A percentile compares a stretch with the other conserved stretches of the same genome.
Evolutionary conservation across 306 rosid genomes (phyloP).

Genomic region (Adenanthera pavonina): DNA sequence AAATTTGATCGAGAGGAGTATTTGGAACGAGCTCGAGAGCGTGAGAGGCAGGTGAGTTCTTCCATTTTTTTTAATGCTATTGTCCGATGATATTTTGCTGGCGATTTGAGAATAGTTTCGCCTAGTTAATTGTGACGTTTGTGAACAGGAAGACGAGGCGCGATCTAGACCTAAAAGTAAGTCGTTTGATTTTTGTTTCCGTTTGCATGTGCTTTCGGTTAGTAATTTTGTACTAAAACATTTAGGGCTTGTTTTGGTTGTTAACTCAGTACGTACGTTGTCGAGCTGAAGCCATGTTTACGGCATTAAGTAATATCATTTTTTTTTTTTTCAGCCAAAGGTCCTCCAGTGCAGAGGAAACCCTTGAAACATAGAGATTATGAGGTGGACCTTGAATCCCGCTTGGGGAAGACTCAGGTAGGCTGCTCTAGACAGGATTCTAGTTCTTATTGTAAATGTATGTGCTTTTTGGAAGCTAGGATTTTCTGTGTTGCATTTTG

Average conservation of each 20-base stretch:
- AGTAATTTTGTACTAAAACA: neutral
- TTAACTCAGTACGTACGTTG: neutral
- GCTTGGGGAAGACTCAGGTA: conserved; percentile 96
- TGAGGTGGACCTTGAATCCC: conserved; percentile 94
- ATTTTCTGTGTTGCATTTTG: neutral
- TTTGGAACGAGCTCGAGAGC: conserved; percentile 92
- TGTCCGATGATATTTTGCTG: neutral
- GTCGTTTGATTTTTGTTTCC: conserved; percentile 3
- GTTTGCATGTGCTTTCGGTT: neutral
- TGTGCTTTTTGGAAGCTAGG: neutral
- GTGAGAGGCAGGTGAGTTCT: conserved; percentile 73
- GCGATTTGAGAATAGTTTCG: neutral
- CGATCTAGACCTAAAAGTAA: conserved; percentile 73
- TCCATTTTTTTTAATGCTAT: conserved; percentile 3
- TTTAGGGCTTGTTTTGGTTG: conserved; percentile 1
- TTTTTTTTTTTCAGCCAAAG: conserved; percentile 60
- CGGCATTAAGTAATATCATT: conserved; percentile 19
- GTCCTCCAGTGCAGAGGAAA: conserved; percentile 87
- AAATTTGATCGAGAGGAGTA: conserved; percentile 96
- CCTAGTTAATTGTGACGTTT: conserved; percentile 22
- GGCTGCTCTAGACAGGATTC: neutral
- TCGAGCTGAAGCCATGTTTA: conserved; percentile 7
- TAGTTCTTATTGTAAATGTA: neutral
- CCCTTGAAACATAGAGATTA: conserved; percentile 97
- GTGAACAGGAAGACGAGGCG: conserved; percentile 63